Evolutionary conservation across 2,329 filamentous ascomycete species (phyloP).

Genomic region (Uncinocarpus reesii): DNA sequence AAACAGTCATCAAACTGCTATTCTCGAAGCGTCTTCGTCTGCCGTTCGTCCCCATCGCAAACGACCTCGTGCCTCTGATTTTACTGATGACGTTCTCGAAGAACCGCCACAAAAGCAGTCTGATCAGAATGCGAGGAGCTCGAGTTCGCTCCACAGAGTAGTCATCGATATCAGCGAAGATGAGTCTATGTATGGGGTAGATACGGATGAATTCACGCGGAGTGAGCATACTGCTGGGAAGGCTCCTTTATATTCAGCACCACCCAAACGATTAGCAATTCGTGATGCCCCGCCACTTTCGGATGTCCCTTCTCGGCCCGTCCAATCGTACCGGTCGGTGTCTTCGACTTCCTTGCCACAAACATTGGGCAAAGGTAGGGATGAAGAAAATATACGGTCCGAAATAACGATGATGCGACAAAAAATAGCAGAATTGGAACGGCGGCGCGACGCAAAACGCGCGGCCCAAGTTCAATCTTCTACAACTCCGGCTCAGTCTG

Average conservation of each 20-base stretch:
- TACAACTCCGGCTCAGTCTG: background rate
- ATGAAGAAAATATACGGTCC: slow-evolving; percentile 38
- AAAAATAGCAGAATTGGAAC: slow-evolving; percentile 42
- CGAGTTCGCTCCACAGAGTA: slow-evolving; percentile 49
- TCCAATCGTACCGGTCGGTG: slow-evolving; percentile 33
- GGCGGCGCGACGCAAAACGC: slow-evolving; percentile 35
- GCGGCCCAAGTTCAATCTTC: slow-evolving; percentile 28
- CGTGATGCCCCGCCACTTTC: slow-evolving; percentile 29
- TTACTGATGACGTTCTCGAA: slow-evolving; percentile 46
- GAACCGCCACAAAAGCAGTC: slow-evolving; percentile 50
- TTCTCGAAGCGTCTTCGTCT: slow-evolving; percentile 12
- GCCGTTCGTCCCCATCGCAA: slow-evolving; percentile 35
- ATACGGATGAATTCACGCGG: slow-evolving; percentile 2
- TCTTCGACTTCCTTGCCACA: slow-evolving; percentile 30
- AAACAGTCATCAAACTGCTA: background rate
- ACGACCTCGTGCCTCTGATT: slow-evolving; percentile 59
- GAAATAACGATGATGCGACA: slow-evolving; percentile 40
- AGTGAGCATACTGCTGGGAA: background rate
- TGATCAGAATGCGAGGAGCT: slow-evolving; percentile 40
- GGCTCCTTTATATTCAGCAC: background rate
- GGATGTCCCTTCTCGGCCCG: slow-evolving; percentile 39
- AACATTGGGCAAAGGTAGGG: slow-evolving; percentile 27
- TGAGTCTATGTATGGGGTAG: slow-evolving; percentile 31
- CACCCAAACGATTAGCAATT: slow-evolving; percentile 3
- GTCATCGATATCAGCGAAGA: slow-evolving; percentile 81